These are phyloP conservation scores for Xylaria intraflava DNA, from an alignment of 495 filamentous ascomycete genomes.

Conservation along the genomic window DNA sequence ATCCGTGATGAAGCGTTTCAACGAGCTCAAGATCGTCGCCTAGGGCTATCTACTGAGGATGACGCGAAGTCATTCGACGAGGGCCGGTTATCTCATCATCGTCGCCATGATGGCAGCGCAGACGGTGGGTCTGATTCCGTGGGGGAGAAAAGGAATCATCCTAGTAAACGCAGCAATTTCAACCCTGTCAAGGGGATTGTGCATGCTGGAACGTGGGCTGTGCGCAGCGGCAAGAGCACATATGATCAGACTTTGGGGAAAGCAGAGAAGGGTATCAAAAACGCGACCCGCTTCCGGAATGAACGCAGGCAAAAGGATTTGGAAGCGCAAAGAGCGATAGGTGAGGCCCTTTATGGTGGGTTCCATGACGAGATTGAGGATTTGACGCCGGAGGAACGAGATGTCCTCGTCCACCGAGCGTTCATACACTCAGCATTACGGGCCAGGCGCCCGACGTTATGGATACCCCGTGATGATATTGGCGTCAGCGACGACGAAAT, in stretches of 20 bases:
- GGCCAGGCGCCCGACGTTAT: slow-evolving; percentile 78
- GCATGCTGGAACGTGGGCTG: slow-evolving; percentile 44
- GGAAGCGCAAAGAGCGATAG: slow-evolving; percentile 65
- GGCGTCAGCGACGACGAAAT: slow-evolving; percentile 92
- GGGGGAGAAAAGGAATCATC: slow-evolving; percentile 13
- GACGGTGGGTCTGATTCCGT: slow-evolving; percentile 5
- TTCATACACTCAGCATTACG: slow-evolving; percentile 88
- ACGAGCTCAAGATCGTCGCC: slow-evolving; percentile 60
- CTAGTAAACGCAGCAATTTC: slow-evolving; percentile 23
- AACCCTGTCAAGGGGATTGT: slow-evolving; percentile 42
- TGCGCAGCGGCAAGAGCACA: slow-evolving; percentile 34
- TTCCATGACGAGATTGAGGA: slow-evolving; percentile 92
- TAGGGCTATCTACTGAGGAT: slow-evolving; percentile 46
- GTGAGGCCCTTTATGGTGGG: slow-evolving; percentile 75
- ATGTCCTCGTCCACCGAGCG: slow-evolving; percentile 76
- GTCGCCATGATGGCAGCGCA: not conserved
- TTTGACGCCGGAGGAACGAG: slow-evolving; percentile 83
- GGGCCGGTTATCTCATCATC: not conserved
- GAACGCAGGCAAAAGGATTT: slow-evolving; percentile 42
- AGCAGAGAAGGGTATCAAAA: slow-evolving; percentile 31
- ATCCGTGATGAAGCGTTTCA: slow-evolving; percentile 83
- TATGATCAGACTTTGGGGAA: slow-evolving; percentile 37
- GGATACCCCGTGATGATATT: slow-evolving; percentile 89
- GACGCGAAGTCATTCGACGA: slow-evolving; percentile 37
- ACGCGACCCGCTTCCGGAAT: slow-evolving; percentile 34